Percentiles rank a stretch among this genome's conserved stretches.
These are phyloP conservation scores for Arachis hypogaea DNA, from an alignment of 306 rosid species.

Conservation along the genomic window DNA sequence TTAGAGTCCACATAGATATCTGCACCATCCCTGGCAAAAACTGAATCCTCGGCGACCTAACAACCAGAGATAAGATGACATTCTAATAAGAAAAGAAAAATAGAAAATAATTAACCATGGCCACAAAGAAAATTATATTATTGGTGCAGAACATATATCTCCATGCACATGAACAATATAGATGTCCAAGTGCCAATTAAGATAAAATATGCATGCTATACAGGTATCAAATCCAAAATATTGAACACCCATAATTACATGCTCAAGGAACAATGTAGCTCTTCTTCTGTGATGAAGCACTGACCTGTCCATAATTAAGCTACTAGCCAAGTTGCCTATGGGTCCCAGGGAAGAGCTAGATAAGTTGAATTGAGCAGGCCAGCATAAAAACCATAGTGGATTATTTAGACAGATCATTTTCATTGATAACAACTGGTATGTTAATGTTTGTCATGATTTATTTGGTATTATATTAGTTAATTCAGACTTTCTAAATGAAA, in stretches of 20 bases:
- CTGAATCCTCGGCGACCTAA: slow-evolving; percentile 85
- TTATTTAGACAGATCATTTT: slow-evolving; percentile 2
- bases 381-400: slow-evolving; percentile 14
- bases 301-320: slow-evolving; percentile 27
- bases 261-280: slow-evolving; percentile 26
- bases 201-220: slow-evolving; percentile 26
- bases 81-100: slow-evolving; percentile 35
- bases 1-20: slow-evolving; percentile 86
- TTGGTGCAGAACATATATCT: slow-evolving; percentile 29
- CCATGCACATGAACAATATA: slow-evolving; percentile 17
- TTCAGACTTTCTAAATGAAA: slow-evolving; percentile 14
- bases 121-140: slow-evolving; percentile 1
- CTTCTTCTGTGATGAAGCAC: slow-evolving; percentile 19
- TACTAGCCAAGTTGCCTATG: slow-evolving; percentile 21
- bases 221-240: not conserved
- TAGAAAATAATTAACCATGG: slow-evolving; percentile 27
- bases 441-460: not conserved
- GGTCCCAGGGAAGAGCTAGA: slow-evolving; percentile 4
- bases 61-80: slow-evolving; percentile 33
- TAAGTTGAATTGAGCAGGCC: slow-evolving; percentile 1
- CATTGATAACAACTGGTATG: slow-evolving; percentile 10
- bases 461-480: slow-evolving; percentile 12
- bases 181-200: not conserved
- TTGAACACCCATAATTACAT: slow-evolving; percentile 26
- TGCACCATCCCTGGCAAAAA: slow-evolving; percentile 84